Evolutionary conservation across 352 stramenopile species (phyloP), one percentile per base, ranked within the genome.

Genomic region (Phytophthora gonapodyides): DNA sequence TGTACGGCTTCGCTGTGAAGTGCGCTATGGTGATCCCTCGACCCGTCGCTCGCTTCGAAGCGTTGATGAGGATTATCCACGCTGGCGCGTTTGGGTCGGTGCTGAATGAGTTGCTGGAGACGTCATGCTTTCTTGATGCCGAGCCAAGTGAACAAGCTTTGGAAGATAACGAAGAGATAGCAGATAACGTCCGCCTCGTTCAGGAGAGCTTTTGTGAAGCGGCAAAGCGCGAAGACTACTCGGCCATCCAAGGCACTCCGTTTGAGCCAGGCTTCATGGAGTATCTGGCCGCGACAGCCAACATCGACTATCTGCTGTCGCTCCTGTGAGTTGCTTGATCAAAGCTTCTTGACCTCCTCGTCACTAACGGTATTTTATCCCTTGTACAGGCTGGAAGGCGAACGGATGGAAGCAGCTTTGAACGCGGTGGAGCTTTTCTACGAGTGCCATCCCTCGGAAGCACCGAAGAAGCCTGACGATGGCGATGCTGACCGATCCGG

Each of bases 11-110:
- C 19, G 78, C 76, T n/a, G 73, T 83, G 6, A 69, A 75, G 31
- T 85, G 71, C 35, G 76, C 78, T 1, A 67, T 83, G 67, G 51
- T 80, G 0, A 84, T 87, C 44, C 71, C 73, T 0, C 81, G 72
- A 27, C 67, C 76, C 2, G 19, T 38, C 19, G 58, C 73, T 11
- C 68, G 78, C 13, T 69, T 78, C 27, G 67, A 84, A 42, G 68
- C 73, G 3, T 47, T 87, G 19, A 30, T 63, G 21, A 52, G 59
- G 12, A 85, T 85, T 30, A 79, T 85, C 35, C 68, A 71, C 44
- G 53, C 75, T 42, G 76, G 71, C 34, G 78, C 76, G 10, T 82
- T 77, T 46, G 66, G 64, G 50, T 36, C 73, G 0, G 78, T 85
- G 13, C 52, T 84, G 31, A 48, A 71, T 30, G 76, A 81, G 35